phyloP scores from a whole-genome alignment of 495 filamentous ascomycete genomes.

The Penicillium ucsense region DNA sequence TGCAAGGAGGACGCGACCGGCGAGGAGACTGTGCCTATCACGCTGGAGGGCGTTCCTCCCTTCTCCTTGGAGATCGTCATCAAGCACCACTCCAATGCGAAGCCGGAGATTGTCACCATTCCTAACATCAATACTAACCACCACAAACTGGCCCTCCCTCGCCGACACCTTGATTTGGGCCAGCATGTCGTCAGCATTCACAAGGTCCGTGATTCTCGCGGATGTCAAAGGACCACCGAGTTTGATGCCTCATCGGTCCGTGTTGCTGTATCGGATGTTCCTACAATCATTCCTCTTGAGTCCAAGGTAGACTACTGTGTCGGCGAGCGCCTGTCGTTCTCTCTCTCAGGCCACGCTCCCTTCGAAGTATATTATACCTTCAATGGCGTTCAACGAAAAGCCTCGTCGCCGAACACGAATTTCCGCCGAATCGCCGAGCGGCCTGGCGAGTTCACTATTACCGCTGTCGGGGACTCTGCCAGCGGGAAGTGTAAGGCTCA shows the following conservation, averaged over 20 bases:
- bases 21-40: constrained; percentile 79
- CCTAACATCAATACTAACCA: constrained; percentile 61
- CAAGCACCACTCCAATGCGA: constrained; percentile 73
- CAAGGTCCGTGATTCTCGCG: constrained; percentile 74
- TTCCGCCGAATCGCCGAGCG: constrained; percentile 88
- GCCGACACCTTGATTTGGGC: constrained; percentile 69
- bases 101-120: constrained; percentile 70
- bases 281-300: constrained; percentile 79
- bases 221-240: constrained; percentile 66
- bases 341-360: constrained; percentile 75
- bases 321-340: constrained; percentile 84
- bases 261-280: constrained; percentile 83
- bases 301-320: constrained; percentile 87
- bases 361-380: constrained; percentile 93
- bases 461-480: constrained; percentile 68
- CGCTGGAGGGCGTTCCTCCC: constrained; percentile 70
- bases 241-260: constrained; percentile 62
- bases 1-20: constrained; percentile 74
- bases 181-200: constrained; percentile 79
- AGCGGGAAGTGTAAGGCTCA: constrained; percentile 67
- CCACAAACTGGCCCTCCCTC: constrained; percentile 75
- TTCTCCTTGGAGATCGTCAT: constrained; percentile 86
- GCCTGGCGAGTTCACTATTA: constrained; percentile 81
- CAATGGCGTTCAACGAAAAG: constrained; percentile 64
- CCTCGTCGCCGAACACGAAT: constrained; percentile 60